Conservation (phyloP, 2,329 filamentous ascomycete genomes). For the Botryotinia calthae region DNA sequence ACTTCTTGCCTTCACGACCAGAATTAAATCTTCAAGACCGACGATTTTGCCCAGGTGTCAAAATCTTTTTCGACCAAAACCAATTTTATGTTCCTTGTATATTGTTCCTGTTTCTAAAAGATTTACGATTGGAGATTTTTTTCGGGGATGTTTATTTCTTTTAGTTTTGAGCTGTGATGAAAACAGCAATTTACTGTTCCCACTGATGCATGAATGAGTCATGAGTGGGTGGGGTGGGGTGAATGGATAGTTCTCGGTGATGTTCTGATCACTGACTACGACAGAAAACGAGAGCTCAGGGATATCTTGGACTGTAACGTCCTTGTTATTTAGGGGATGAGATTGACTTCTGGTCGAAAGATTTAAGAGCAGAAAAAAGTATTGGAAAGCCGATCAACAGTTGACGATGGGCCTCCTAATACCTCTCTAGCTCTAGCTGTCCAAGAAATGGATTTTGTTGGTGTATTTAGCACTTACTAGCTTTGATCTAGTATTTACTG, state of each 20-base stretch:
- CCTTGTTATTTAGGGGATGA: not conserved
- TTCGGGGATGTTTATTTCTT: conserved; percentile 4
- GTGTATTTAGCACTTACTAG: not conserved
- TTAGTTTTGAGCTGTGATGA: not conserved
- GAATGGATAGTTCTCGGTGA: not conserved
- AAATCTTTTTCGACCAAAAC: not conserved
- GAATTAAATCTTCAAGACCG: not conserved
- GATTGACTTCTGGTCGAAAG: not conserved
- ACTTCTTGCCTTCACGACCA: not conserved
- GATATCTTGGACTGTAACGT: not conserved
- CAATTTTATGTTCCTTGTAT: conserved; percentile 12
- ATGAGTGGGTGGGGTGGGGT: not conserved
- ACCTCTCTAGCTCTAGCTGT: not conserved
- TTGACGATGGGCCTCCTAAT: not conserved
- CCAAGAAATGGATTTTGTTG: not conserved
- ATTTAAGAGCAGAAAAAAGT: not conserved
- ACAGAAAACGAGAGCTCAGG: not conserved
- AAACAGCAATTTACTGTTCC: conserved; percentile 2
- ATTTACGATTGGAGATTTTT: not conserved
- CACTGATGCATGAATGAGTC: conserved; percentile 12
- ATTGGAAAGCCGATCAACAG: not conserved
- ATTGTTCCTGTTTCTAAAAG: conserved; percentile 1
- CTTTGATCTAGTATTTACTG: not conserved
- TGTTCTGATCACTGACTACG: not conserved
- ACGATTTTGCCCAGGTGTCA: conserved; percentile 12